These are phyloP conservation scores for Silene latifolia DNA, from an alignment of 148 eudicot species.

Conservation along the genomic window DNA sequence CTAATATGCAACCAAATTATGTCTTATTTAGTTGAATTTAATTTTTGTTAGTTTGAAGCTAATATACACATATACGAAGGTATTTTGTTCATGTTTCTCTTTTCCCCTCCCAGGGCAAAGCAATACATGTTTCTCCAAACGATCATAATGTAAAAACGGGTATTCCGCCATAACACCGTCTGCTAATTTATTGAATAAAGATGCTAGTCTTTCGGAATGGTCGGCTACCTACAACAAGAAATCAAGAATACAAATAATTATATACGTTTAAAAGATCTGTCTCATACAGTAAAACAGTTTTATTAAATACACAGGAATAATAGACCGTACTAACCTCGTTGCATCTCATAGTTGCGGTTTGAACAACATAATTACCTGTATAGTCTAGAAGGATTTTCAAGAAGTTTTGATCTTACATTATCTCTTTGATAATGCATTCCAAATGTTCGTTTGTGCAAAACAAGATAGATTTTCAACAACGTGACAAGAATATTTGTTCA, in stretches of 20 bases:
- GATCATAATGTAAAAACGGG: slow-evolving; percentile 12
- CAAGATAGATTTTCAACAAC: slow-evolving; percentile 48
- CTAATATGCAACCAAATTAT: too few relatives aligned
- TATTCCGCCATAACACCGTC: neutral
- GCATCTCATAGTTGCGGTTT: slow-evolving; percentile 13
- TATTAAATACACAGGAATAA: too few relatives aligned
- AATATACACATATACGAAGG: too few relatives aligned
- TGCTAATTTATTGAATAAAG: neutral
- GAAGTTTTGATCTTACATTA: slow-evolving; percentile 19
- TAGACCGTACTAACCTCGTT: slow-evolving; percentile 28
- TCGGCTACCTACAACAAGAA: neutral
- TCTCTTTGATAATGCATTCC: slow-evolving; percentile 29
- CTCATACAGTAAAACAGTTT: too few relatives aligned
- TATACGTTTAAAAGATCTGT: neutral
- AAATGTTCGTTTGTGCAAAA: slow-evolving; percentile 15
- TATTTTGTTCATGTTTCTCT: neutral
- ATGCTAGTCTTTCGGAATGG: neutral
- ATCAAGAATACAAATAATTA: neutral
- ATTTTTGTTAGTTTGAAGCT: too few relatives aligned
- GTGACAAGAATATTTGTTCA: slow-evolving; percentile 43
- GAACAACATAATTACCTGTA: slow-evolving; percentile 54
- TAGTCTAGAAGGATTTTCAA: slow-evolving; percentile 32
- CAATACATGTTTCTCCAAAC: slow-evolving; percentile 3
- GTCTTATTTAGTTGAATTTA: too few relatives aligned
- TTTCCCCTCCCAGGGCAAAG: neutral